Evolutionary conservation across 78 protist species (phyloP).

Genomic region (Dictyostelium purpureum): DNA sequence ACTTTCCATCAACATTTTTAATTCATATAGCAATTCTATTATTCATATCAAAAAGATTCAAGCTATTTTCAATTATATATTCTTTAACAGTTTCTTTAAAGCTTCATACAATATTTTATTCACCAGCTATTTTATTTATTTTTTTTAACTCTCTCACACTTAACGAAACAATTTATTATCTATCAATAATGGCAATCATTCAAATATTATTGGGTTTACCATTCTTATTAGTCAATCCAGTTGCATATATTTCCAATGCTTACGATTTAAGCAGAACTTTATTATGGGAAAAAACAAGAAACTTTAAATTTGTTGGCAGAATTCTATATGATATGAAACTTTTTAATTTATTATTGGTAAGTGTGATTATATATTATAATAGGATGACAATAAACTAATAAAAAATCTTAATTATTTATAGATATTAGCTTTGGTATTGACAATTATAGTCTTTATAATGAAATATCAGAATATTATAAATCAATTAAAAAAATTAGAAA

Average conservation of each 20-base stretch:
- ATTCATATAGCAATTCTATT: conserved; percentile 40
- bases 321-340: conserved; percentile 30
- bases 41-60: conserved; percentile 32
- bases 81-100: conserved; percentile 70
- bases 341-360: conserved; percentile 42
- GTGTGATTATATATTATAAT: neutral
- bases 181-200: conserved; percentile 19
- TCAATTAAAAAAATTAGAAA: neutral
- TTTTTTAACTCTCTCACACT: neutral
- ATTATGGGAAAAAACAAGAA: conserved; percentile 84
- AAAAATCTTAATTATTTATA: neutral
- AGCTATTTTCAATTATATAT: conserved; percentile 42
- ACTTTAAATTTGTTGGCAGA: conserved; percentile 80
- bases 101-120: conserved; percentile 60
- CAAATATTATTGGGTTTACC: conserved; percentile 68
- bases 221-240: conserved; percentile 40
- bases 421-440: neutral
- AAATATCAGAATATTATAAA: neutral
- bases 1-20: conserved; percentile 66
- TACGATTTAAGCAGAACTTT: conserved; percentile 77
- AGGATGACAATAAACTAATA: neutral
- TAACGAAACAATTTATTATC: neutral
- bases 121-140: conserved; percentile 64
- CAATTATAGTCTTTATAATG: neutral
- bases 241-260: conserved; percentile 58